phyloP scores from a whole-genome alignment of 2,329 filamentous ascomycete genomes.

The Leptodontidium sp. region DNA sequence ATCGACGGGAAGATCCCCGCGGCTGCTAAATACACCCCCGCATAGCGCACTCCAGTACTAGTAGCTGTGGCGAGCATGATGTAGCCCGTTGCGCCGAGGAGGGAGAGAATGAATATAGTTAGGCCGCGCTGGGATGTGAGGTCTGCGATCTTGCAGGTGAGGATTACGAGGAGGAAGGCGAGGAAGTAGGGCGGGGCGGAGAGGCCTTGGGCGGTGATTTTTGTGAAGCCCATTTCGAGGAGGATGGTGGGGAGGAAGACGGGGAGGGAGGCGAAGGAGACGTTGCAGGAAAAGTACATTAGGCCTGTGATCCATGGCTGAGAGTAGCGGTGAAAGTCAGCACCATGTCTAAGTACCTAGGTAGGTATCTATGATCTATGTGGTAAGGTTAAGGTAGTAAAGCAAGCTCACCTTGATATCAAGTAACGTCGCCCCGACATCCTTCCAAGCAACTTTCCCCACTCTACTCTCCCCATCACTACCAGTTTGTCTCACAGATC shows the following conservation, averaged over 20 bases:
- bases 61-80: conserved; percentile 27
- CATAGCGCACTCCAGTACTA: conserved; percentile 21
- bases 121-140: conserved; percentile 24
- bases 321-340: no score
- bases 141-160: conserved; percentile 40
- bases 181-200: conserved; percentile 76
- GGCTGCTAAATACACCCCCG: conserved; percentile 56
- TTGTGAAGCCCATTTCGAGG: conserved; percentile 71
- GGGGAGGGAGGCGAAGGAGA: conserved; percentile 70
- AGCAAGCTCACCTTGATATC: conserved; percentile 50
- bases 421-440: conserved; percentile 56
- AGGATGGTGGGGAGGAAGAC: conserved; percentile 71
- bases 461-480: conserved; percentile 57
- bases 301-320: conserved; percentile 24
- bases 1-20: conserved; percentile 73
- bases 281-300: conserved; percentile 54
- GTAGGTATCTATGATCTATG: no score
- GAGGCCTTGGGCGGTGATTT: conserved; percentile 74
- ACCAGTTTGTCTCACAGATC: conserved; percentile 62
- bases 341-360: no score
- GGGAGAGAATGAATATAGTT: conserved; percentile 15
- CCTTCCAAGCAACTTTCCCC: conserved; percentile 53
- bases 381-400: no score
- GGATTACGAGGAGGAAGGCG: conserved; percentile 68
- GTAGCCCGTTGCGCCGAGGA: conserved; percentile 23